phyloP scores from a whole-genome alignment of 768 basidiomycete genomes.

The Chalciporus chontae region DNA sequence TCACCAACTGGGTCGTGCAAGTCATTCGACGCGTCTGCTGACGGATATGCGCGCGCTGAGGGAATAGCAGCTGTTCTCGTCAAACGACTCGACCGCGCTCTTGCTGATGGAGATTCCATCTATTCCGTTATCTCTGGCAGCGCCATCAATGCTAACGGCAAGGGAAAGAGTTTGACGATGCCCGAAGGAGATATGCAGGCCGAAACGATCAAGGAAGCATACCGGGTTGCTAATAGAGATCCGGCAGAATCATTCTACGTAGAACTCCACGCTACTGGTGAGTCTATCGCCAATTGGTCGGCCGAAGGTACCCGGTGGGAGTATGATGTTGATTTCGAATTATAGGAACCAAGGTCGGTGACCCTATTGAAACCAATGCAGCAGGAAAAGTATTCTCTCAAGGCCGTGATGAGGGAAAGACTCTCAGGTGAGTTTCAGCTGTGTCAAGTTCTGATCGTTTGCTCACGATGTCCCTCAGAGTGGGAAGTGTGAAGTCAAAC shows the following conservation, averaged over 20 bases:
- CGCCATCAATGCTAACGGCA: conserved; percentile 34
- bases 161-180: conserved; percentile 33
- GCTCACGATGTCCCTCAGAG: conserved; percentile 1
- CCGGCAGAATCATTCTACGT: conserved; percentile 45
- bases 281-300: background rate
- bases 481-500: conserved; percentile 27
- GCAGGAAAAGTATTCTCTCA: conserved; percentile 37
- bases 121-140: conserved; percentile 31
- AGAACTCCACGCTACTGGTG: conserved; percentile 49
- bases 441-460: too few relatives aligned
- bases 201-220: conserved; percentile 32
- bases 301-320: background rate
- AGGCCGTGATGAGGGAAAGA: conserved; percentile 14
- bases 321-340: background rate
- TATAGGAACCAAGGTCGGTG: conserved; percentile 40
- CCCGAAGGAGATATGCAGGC: conserved; percentile 34
- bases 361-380: conserved; percentile 50
- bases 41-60: conserved; percentile 32
- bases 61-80: conserved; percentile 31
- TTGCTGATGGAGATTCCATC: conserved; percentile 29
- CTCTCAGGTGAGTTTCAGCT: conserved; percentile 7
- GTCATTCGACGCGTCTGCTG: conserved; percentile 31
- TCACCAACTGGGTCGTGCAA: conserved; percentile 33
- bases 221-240: conserved; percentile 24
- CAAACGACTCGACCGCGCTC: conserved; percentile 32